Evolutionary conservation across 257 asterid species (phyloP), one percentile per base, ranked within the genome.

Genomic region (Solanum lycopersicoides): DNA sequence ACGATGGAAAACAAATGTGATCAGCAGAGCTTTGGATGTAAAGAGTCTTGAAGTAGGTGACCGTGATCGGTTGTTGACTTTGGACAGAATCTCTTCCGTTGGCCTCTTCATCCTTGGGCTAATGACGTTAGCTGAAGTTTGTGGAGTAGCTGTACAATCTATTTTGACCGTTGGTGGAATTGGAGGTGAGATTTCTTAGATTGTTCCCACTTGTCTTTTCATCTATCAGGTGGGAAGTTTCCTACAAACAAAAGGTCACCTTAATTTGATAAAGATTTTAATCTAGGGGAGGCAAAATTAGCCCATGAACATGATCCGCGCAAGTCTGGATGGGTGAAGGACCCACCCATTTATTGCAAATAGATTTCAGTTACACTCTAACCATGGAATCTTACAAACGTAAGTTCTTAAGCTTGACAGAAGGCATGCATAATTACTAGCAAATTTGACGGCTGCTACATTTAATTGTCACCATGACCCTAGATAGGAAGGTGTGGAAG

Each of bases 121-220:
- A 32, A 92, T 97, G 98, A 94, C 95, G 76, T 89, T 96, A 88
- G 99, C 99, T 25, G 99, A 97, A 91, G 98, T 95, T 73, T 93
- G 93, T 90, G 99, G 99, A 59, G 98, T 97, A 89, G 97, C 99
- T 21, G 94, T 96, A 84, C 99, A 96, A 79, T 97, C 99, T 89
- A 87, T 97, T 88, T 91, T 96, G 71, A 97, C 99, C 0, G 98
- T 97, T 60, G 99, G 99, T 84, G 99, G 99, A 83, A 89, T 97
- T 83, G 99, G 99, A 93, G 99, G 99, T 96, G 88, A 89, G 92
- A 34, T 75, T 90, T 84, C 84, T 44, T 77, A 25, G 84, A 63
- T 77, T 44, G 9, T 25, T 77, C 63, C 84, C 15, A 77, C 84
- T 39, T 77, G 65, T n/a, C 84, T 77, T 14, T 23, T 77, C 44